Base-by-base conservation (phyloP, 768 basidiomycete genomes). In the Hygrocybe punicea region DNA sequence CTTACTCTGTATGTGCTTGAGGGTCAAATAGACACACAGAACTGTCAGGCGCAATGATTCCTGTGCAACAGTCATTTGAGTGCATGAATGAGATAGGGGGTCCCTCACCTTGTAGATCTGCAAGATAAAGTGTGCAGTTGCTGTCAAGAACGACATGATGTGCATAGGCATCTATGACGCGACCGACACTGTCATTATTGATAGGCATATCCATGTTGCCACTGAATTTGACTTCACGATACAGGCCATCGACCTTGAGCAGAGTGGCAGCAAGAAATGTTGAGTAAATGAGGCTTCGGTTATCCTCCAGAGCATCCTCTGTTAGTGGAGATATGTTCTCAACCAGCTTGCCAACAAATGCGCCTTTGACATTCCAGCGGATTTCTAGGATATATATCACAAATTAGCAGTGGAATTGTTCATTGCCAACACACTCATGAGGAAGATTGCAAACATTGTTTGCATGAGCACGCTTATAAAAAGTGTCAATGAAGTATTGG, bases 81-180 rank as follows among this genome's bases (percentile, higher is more conserved):
- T 4, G 48, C 14, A 11, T 23, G 16, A 46, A 23, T 21, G 9
- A 4, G 17, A 4, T 13, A 2, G 33, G 36, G 13, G 21, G 2
- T 5, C n/a, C 5, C 36, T 9, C n/a, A n/a, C 67, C 67, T 65
- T 68, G 67, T 13, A 68, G 25, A 55, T 68, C 59, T 14, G 48
- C 53, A 13, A 68, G 36, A 13, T 67, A 23, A 9, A 58, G 13
- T 6, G 25, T 21, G 7, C 59, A 14, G 16, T 50, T 21, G 13
- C 49, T 60, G 47, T 68, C 60, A 19, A 62, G 52, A 25, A 62
- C 25, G 10, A 60, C 51, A 56, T 67, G 62, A 40, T 68, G 67
- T 4, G 59, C 61, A 61, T 57, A 67, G 7, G 67, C 67, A 64
- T 67, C 58, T 6, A 65, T 44, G 5, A 55, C 59, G 21, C 57